A percentile compares a stretch with the other conserved stretches of the same genome.
These are phyloP conservation scores for Ambrosia hybrid DNA, from an alignment of 140 eudicot species.

Conservation along the genomic window DNA sequence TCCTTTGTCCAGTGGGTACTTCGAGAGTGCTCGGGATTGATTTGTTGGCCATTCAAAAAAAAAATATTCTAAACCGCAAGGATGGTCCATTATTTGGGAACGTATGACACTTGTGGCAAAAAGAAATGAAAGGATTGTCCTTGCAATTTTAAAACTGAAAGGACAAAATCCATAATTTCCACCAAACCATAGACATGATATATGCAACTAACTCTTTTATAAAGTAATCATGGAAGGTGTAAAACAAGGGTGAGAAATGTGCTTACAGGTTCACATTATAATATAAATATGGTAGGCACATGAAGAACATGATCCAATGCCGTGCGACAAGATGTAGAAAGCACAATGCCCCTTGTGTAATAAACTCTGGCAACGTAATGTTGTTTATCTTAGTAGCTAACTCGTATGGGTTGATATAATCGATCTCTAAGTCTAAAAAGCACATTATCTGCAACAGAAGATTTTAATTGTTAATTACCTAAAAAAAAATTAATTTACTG, in stretches of 20 bases:
- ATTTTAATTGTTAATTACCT: slow-evolving; percentile 19
- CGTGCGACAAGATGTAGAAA: slow-evolving; percentile 56
- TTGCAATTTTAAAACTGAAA: no score
- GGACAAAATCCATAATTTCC: no score
- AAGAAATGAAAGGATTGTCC: no score
- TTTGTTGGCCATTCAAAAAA: no score
- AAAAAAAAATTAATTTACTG: neutral
- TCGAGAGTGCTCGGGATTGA: no score
- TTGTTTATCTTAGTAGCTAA: slow-evolving; percentile 65
- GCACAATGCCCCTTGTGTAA: slow-evolving; percentile 61
- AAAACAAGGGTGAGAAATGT: slow-evolving; percentile 6
- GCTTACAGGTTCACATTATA: slow-evolving; percentile 67
- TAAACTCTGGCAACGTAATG: slow-evolving; percentile 55
- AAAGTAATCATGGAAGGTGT: neutral
- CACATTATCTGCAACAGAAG: slow-evolving; percentile 65
- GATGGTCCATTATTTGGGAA: no score
- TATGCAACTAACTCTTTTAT: no score
- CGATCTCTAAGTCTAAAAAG: slow-evolving; percentile 72
- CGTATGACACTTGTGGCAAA: no score
- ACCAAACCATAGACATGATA: no score
- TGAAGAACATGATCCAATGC: slow-evolving; percentile 73
- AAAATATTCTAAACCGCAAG: no score
- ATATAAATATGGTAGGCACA: slow-evolving; percentile 62
- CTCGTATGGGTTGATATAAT: slow-evolving; percentile 72
- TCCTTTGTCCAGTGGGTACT: no score